Evolutionary conservation across 164 flowering plant species (phyloP).

Genomic region (Macadamia integrifolia): DNA sequence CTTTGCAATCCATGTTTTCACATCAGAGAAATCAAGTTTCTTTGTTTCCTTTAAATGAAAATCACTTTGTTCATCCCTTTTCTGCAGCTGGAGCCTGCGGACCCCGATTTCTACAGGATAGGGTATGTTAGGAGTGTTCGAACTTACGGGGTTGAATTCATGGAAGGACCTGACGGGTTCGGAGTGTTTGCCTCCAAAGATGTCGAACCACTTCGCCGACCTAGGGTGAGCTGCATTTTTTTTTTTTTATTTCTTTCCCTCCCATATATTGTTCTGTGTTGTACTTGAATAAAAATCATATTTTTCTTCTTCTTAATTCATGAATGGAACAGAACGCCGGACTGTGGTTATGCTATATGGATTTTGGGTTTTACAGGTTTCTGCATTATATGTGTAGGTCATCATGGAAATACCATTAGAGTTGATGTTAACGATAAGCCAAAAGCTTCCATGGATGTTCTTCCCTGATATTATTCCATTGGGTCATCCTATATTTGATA

Average conservation of each 20-base stretch:
- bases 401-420: conserved; percentile 96
- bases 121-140: conserved; percentile 77
- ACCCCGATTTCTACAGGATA: conserved; percentile 93
- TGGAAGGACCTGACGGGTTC: conserved; percentile 95
- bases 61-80: not conserved
- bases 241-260: not conserved
- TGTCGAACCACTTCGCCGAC: conserved; percentile 75
- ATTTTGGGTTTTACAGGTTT: not conserved
- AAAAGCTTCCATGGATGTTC: conserved; percentile 98
- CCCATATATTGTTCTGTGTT: not conserved
- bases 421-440: conserved; percentile 81
- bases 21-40: too few relatives aligned
- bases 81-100: conserved; percentile 71
- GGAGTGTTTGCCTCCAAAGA: conserved; percentile 93
- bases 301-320: not conserved
- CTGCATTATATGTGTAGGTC: conserved; percentile 35
- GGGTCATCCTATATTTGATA: conserved; percentile 97
- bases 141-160: conserved; percentile 87
- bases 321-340: not conserved
- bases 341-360: not conserved
- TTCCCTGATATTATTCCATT: conserved; percentile 86
- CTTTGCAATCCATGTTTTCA: too few relatives aligned
- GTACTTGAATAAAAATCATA: not conserved
- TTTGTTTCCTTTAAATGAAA: too few relatives aligned
- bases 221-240: conserved; percentile 49